Conservation (phyloP, 331 rosid species). For the Spiraea crenata region DNA sequence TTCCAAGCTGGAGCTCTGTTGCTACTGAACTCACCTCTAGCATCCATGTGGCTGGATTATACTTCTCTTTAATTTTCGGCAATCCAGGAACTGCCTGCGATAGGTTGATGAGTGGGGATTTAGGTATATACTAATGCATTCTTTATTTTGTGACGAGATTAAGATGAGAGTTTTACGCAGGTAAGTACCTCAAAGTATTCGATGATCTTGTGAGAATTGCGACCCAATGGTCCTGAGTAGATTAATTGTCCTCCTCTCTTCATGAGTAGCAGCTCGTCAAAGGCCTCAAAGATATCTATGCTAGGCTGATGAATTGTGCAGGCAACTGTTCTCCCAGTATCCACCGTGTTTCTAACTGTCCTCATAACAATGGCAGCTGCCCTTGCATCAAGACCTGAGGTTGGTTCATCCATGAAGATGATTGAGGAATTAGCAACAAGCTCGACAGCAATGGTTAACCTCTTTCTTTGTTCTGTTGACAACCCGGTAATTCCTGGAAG, state of each 20-base stretch:
- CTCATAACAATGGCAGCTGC: constrained; percentile 79
- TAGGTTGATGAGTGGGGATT: not conserved
- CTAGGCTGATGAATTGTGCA: constrained; percentile 91
- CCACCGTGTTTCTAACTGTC: constrained; percentile 61
- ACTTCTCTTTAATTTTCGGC: constrained; percentile 49
- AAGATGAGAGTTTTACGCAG: no score
- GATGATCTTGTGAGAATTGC: constrained; percentile 44
- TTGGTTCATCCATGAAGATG: constrained; percentile 80
- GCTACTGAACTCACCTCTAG: constrained; percentile 51
- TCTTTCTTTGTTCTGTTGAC: constrained; percentile 74
- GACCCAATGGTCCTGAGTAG: constrained; percentile 68
- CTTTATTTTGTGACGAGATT: no score
- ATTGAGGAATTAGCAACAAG: constrained; percentile 74
- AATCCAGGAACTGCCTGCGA: constrained; percentile 61
- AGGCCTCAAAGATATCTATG: constrained; percentile 73
- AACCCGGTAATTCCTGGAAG: constrained; percentile 67
- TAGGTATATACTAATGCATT: no score
- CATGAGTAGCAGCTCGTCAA: constrained; percentile 78
- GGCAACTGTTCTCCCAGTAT: constrained; percentile 66
- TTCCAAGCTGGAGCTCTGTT: constrained; percentile 46
- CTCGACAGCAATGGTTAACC: constrained; percentile 74
- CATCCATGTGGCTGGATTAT: constrained; percentile 75
- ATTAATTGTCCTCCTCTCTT: constrained; percentile 73
- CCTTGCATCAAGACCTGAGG: constrained; percentile 79
- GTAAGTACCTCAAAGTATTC: constrained; percentile 55